Evolutionary conservation across 352 stramenopile species (phyloP).

Genomic region (Elongisporangium prolatum): DNA sequence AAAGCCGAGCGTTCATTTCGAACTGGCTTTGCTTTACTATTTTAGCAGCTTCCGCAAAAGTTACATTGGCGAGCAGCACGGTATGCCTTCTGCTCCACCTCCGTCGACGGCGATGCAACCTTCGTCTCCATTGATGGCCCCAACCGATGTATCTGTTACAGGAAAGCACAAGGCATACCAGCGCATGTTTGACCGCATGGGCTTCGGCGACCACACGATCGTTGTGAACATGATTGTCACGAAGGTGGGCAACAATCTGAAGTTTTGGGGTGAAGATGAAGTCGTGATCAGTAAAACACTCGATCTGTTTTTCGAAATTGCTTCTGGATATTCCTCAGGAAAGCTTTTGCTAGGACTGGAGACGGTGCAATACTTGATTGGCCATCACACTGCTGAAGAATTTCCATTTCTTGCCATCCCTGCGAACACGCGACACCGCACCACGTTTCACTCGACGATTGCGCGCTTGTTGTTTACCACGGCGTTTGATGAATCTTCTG

Average conservation of each 20-base stretch:
- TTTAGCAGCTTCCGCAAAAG: conserved; percentile 93
- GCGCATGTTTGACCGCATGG: conserved; percentile 97
- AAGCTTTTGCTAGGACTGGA: conserved; percentile 97
- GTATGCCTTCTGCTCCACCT: conserved; percentile 72
- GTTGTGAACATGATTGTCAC: conserved; percentile 99
- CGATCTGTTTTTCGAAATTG: conserved; percentile 96
- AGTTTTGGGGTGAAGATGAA: conserved; percentile 96
- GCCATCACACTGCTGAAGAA: conserved; percentile 95
- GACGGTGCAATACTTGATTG: conserved; percentile 96
- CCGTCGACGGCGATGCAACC: conserved; percentile 47
- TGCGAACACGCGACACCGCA: conserved; percentile 93
- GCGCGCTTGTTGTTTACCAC: conserved; percentile 95
- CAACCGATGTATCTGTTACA: conserved; percentile 62
- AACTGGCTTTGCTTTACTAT: conserved; percentile 95
- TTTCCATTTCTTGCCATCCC: conserved; percentile 96
- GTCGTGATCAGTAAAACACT: conserved; percentile 96
- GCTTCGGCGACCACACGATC: conserved; percentile 94
- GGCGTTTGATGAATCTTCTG: conserved; percentile 89
- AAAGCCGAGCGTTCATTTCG: conserved; percentile 91
- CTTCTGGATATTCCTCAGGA: conserved; percentile 93
- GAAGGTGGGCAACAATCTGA: conserved; percentile 99
- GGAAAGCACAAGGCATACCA: conserved; percentile 95
- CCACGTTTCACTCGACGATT: conserved; percentile 97
- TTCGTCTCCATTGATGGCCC: conserved; percentile 81
- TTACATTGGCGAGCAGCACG: conserved; percentile 90